Conservation (phyloP, 352 stramenopile species). For the Phytophthora cryptogea region DNA sequence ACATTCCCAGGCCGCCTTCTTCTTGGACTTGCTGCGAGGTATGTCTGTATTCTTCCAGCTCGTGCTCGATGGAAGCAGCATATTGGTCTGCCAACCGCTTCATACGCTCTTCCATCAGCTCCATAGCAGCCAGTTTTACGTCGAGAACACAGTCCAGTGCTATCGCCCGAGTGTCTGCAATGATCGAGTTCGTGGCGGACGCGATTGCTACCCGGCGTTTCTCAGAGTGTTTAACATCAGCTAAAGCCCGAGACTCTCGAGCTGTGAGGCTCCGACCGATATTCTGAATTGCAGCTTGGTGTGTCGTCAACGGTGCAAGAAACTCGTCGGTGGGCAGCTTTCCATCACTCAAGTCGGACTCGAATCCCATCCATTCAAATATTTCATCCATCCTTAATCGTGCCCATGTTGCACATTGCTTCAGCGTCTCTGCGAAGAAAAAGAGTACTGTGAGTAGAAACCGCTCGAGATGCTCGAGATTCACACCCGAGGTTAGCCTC, state of each 20-base stretch:
- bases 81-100: constrained; percentile 39
- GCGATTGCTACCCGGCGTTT: constrained; percentile 41
- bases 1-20: constrained; percentile 3
- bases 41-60: constrained; percentile 43
- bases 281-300: constrained; percentile 20
- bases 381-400: constrained; percentile 11
- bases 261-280: constrained; percentile 29
- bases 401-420: constrained; percentile 3
- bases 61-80: constrained; percentile 38
- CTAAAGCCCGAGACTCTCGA: constrained; percentile 46
- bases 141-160: constrained; percentile 45
- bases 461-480: constrained; percentile 3
- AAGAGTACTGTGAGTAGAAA: background rate
- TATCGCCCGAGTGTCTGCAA: constrained; percentile 43
- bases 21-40: constrained; percentile 22
- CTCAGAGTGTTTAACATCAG: constrained; percentile 56
- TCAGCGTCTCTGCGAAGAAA: constrained; percentile 12
- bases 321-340: constrained; percentile 19
- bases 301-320: constrained; percentile 10
- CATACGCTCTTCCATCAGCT: constrained; percentile 45
- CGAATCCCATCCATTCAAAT: constrained; percentile 21
- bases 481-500: background rate
- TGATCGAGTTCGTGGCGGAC: constrained; percentile 39
- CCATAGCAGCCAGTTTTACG: constrained; percentile 40
- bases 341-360: constrained; percentile 16